Evolutionary conservation across 2,329 filamentous ascomycete species (phyloP), one percentile per base, ranked within the genome.

Genomic region (Thielaviopsis euricoi): DNA sequence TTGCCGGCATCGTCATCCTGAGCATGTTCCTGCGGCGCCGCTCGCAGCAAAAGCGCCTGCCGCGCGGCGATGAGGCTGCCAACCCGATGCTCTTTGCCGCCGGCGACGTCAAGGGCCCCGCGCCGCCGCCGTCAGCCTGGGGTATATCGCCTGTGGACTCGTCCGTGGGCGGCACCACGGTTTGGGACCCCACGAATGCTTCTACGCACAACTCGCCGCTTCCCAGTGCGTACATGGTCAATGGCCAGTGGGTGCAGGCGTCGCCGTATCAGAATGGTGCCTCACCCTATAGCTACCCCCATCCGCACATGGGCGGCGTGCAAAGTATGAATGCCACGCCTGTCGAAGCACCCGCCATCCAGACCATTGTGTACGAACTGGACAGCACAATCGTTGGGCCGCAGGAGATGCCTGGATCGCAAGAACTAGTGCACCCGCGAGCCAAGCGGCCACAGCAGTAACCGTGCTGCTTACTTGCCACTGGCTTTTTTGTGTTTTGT

Each of bases 1-100:
- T 63, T 0, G 52, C 64, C 19, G 62, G 70, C 6, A 64, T 63
- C 1, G 62, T 53, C 0, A 19, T 66, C 1, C 58, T 64, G 15
- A 61, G 66, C 59, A 65, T 65, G 57, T 60, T 67, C 50, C 58
- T 68, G 53, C 66, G 66, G 2, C 65, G 70, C 19, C 64, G 64
- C 23, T 63, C 62, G 57, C 65, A 63, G 55, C 64, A 52, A 52
- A 57, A 50, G 1, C 37, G 13, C 46, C 2, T 12, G n/a, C 29
- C 26, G 26, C 40, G 25, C 21, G 33, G 19, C 49, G 53, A 52
- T 21, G 48, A 50, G 15, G 55, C 51, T 25, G 19, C 25, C 4
- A 57, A 57, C 29, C 55, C 52, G 29, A 55, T 56, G 52, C 48
- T 58, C 29, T 37, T 57, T 49, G 33, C 52, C 26, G 15, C 55